Evolutionary conservation across 176 grass and related monocot genomes (phyloP).

Genomic region (Phragmites australis): DNA sequence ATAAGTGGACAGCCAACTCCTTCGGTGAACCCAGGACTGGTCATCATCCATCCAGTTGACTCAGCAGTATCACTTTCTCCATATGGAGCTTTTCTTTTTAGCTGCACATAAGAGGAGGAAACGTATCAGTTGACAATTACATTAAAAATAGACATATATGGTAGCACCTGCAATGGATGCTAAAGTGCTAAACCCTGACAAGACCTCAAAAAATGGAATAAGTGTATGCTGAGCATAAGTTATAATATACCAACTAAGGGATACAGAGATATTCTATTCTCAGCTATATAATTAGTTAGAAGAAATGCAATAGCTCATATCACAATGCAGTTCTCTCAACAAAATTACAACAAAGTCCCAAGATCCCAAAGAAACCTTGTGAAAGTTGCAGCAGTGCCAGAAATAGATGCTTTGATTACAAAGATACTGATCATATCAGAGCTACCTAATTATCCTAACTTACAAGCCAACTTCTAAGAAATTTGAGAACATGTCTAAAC

Average conservation of each 20-base stretch:
- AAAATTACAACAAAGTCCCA: neutral
- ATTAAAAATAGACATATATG: neutral
- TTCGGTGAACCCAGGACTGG: conserved; percentile 56
- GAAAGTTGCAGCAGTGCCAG: neutral
- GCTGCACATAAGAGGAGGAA: conserved; percentile 41
- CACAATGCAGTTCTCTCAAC: conserved; percentile 1
- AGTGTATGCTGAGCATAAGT: neutral
- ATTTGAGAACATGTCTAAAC: conserved; percentile 20
- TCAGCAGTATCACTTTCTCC: conserved; percentile 52
- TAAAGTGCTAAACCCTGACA: conserved; percentile 1
- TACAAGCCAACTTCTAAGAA: conserved; percentile 6
- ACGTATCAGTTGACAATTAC: neutral
- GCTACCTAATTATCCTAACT: neutral
- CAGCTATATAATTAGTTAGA: conserved; percentile 13
- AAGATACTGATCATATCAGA: neutral
- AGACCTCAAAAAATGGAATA: neutral
- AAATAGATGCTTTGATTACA: conserved; percentile 14
- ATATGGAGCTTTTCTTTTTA: conserved; percentile 61
- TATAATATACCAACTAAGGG: neutral
- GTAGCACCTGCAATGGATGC: neutral
- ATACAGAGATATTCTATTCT: neutral
- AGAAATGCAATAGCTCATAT: neutral
- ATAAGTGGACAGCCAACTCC: conserved; percentile 49
- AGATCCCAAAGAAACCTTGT: neutral
- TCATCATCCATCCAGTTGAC: conserved; percentile 51